These are phyloP conservation scores for Psilocybe sp. DNA, from an alignment of 768 basidiomycete species.

Conservation along the genomic window DNA sequence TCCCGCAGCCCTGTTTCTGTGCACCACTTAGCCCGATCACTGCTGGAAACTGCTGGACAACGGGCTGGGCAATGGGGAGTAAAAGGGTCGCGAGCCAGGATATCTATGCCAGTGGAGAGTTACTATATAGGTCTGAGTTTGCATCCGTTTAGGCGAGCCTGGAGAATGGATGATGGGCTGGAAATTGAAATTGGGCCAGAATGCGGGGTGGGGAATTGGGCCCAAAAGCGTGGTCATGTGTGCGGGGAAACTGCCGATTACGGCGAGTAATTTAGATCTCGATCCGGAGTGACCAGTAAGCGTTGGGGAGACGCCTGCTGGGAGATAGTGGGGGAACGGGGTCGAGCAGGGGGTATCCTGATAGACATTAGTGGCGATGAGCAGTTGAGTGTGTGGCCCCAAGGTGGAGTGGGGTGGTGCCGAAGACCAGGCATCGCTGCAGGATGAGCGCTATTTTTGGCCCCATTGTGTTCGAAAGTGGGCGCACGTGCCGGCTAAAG, in stretches of 20 bases:
- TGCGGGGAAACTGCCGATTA: constrained; percentile 12
- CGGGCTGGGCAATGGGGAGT: too few relatives aligned
- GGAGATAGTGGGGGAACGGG: not conserved
- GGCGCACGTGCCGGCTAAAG: constrained; percentile 6
- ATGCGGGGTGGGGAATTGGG: too few relatives aligned
- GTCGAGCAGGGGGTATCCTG: not conserved
- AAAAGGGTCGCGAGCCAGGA: too few relatives aligned
- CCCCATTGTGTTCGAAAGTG: constrained; percentile 9
- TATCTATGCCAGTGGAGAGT: too few relatives aligned
- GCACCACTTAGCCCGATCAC: too few relatives aligned
- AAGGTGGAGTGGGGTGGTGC: not conserved
- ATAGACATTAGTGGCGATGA: not conserved
- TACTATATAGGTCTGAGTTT: too few relatives aligned
- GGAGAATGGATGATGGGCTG: too few relatives aligned
- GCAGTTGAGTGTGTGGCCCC: not conserved
- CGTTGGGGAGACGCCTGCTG: not conserved
- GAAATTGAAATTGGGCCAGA: too few relatives aligned
- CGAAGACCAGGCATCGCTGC: not conserved
- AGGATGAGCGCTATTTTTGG: not conserved
- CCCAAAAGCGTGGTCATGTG: constrained; percentile 14
- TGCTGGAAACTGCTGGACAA: too few relatives aligned
- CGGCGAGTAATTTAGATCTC: constrained; percentile 8
- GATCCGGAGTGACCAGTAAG: constrained; percentile 5
- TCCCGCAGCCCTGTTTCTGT: too few relatives aligned
- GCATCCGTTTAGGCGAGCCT: too few relatives aligned